These are phyloP conservation scores for Gigaspora rosea DNA, from an alignment of 192 early-diverging fungal genomes.

Conservation along the genomic window DNA sequence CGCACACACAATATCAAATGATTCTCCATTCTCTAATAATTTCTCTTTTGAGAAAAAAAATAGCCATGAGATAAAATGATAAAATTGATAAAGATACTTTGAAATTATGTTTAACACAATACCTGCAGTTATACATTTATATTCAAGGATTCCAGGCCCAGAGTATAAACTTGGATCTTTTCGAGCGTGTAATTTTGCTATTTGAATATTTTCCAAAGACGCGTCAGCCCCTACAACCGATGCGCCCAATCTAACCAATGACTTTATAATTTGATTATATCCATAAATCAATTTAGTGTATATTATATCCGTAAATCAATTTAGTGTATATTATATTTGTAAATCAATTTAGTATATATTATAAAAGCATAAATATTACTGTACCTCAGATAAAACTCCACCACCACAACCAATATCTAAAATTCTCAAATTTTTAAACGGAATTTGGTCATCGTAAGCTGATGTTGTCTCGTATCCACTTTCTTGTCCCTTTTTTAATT, in stretches of 20 bases:
- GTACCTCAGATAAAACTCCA: conserved; percentile 83
- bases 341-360: not conserved
- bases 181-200: conserved; percentile 72
- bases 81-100: too few species aligned
- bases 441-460: conserved; percentile 30
- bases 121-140: conserved; percentile 69
- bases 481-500: not conserved
- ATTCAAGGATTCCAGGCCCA: conserved; percentile 57
- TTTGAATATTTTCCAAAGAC: conserved; percentile 75
- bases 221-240: conserved; percentile 84
- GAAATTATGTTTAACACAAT: not conserved
- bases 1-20: conserved; percentile 81
- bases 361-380: not conserved
- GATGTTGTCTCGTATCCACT: not conserved
- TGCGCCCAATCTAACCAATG: conserved; percentile 77
- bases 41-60: conserved; percentile 52
- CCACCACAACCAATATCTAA: conserved; percentile 96
- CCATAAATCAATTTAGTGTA: not conserved
- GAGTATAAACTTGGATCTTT: conserved; percentile 65
- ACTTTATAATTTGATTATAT: conserved; percentile 38
- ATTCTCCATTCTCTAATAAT: conserved; percentile 46
- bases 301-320: too few species aligned
- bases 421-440: conserved; percentile 59
- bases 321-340: too few species aligned
- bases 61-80: not conserved